phyloP scores from a whole-genome alignment of 306 rosid species.

The Albizia julibrissin region DNA sequence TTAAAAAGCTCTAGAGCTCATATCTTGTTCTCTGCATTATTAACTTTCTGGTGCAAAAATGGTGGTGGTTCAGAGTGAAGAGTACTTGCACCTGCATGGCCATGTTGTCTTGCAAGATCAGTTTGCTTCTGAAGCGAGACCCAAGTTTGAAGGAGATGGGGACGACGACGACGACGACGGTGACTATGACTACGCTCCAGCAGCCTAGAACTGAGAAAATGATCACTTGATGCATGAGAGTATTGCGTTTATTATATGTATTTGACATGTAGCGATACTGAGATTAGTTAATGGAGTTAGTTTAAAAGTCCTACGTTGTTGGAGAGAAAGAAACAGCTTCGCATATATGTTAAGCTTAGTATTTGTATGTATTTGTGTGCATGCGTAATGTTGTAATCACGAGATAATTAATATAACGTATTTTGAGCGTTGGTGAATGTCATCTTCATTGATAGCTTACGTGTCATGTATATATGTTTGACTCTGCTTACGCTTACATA shows the following conservation, averaged over 20 bases:
- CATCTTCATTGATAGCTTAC: background rate
- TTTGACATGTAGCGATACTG: background rate
- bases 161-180: slow-evolving; percentile 28
- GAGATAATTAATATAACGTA: too few species aligned
- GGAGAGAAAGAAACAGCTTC: background rate
- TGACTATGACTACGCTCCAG: slow-evolving; percentile 33
- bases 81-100: background rate
- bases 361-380: background rate
- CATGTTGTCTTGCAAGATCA: background rate
- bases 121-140: background rate
- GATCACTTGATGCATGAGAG: background rate
- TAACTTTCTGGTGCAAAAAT: slow-evolving; percentile 11
- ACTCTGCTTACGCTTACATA: background rate
- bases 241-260: background rate
- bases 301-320: background rate
- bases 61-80: background rate
- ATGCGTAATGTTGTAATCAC: background rate
- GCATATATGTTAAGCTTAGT: background rate
- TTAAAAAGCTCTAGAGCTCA: background rate
- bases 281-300: background rate
- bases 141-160: slow-evolving; percentile 23
- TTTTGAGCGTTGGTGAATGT: background rate
- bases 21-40: background rate
- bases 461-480: background rate
- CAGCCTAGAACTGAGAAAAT: slow-evolving; percentile 24